Conservation (phyloP, 495 filamentous ascomycete genomes). For the Daldinia decipiens region DNA sequence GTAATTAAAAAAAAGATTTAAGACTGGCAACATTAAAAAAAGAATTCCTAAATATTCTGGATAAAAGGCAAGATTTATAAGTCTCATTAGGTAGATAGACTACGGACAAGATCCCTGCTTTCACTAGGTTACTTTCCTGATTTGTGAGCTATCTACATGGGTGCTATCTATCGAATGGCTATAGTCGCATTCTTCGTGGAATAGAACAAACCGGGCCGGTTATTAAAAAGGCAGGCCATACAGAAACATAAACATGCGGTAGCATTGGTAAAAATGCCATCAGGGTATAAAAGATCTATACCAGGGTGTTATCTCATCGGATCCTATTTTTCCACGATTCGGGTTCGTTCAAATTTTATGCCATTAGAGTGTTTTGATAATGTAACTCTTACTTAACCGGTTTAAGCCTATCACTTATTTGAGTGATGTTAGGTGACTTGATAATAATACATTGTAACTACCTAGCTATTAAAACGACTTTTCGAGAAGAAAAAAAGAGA, state of each 20-base stretch:
- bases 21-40: constrained; percentile 6
- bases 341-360: constrained; percentile 1
- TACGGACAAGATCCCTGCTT: constrained; percentile 16
- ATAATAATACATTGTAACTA: too few species aligned
- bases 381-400: constrained; percentile 1
- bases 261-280: neutral
- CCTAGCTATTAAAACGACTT: too few species aligned
- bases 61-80: constrained; percentile 30
- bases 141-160: neutral
- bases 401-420: too few species aligned
- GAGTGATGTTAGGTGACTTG: too few species aligned
- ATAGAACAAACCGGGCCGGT: constrained; percentile 24
- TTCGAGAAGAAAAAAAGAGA: too few species aligned
- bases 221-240: constrained; percentile 26
- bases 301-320: constrained; percentile 28
- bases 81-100: neutral
- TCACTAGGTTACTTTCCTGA: constrained; percentile 3
- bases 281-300: constrained; percentile 4
- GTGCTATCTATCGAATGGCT: constrained; percentile 7
- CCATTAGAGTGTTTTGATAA: neutral
- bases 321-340: constrained; percentile 37
- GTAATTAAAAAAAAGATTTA: neutral
- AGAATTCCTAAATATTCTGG: constrained; percentile 2
- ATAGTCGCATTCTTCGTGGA: constrained; percentile 10
- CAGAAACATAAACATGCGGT: constrained; percentile 1